Conservation (phyloP, 2,329 filamentous ascomycete genomes). For the Cordyceps militaris region DNA sequence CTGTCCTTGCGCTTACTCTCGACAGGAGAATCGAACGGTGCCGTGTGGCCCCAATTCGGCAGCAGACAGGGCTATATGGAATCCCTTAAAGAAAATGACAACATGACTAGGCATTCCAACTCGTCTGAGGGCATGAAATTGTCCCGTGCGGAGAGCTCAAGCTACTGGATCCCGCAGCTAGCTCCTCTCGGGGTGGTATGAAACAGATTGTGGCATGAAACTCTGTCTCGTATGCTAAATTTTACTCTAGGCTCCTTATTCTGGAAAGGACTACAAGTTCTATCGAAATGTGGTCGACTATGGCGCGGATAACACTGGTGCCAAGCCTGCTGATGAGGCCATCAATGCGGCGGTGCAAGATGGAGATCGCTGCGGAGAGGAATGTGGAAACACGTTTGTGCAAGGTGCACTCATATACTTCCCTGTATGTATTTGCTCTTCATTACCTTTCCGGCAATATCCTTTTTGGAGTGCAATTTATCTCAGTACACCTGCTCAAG, state of each 20-base stretch:
- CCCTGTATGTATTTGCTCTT: constrained; percentile 29
- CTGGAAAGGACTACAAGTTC: constrained; percentile 41
- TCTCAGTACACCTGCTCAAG: too few relatives aligned
- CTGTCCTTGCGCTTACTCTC: too few relatives aligned
- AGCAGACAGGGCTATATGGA: neutral
- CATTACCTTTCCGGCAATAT: neutral
- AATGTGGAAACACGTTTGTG: constrained; percentile 59
- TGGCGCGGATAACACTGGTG: constrained; percentile 41
- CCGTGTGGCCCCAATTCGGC: constrained; percentile 10
- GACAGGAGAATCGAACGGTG: neutral
- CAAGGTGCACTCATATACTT: constrained; percentile 64
- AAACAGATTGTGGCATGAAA: too few relatives aligned
- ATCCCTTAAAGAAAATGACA: neutral
- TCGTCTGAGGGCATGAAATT: too few relatives aligned
- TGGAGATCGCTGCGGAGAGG: constrained; percentile 56
- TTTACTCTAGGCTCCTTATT: neutral
- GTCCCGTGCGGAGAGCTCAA: too few relatives aligned
- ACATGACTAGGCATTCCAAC: too few relatives aligned
- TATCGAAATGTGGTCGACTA: constrained; percentile 47
- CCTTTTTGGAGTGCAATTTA: neutral
- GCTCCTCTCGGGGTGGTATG: too few relatives aligned
- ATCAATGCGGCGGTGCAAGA: constrained; percentile 63
- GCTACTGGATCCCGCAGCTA: too few relatives aligned
- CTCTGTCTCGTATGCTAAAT: too few relatives aligned
- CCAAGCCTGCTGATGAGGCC: constrained; percentile 13